These are phyloP conservation scores for Aspergillus sp. DNA, from an alignment of 2,329 filamentous ascomycete genomes.

Conservation along the genomic window DNA sequence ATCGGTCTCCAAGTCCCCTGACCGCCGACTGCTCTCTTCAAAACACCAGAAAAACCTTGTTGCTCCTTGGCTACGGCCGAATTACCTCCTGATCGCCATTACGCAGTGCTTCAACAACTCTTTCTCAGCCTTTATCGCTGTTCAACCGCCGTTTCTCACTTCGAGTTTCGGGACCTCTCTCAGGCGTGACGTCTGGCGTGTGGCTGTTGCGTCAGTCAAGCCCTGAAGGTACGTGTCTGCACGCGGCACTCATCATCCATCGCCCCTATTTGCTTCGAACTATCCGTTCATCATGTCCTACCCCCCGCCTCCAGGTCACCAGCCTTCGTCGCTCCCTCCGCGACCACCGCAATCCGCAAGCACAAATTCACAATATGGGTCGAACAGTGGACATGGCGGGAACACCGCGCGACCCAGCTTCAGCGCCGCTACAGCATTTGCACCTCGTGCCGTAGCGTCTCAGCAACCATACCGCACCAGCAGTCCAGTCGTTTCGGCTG, in stretches of 20 bases:
- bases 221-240: slow-evolving; percentile 45
- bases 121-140: neutral
- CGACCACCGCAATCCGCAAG: slow-evolving; percentile 66
- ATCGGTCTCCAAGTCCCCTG: no score
- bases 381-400: slow-evolving; percentile 33
- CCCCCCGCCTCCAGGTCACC: slow-evolving; percentile 76
- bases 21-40: no score
- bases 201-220: slow-evolving; percentile 35
- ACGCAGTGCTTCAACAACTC: neutral
- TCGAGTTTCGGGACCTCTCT: slow-evolving; percentile 21
- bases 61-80: no score
- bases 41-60: no score
- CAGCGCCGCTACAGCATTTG: slow-evolving; percentile 56
- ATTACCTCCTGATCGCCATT: no score
- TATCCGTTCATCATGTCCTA: slow-evolving; percentile 70
- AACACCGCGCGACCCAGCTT: slow-evolving; percentile 30
- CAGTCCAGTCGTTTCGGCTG: slow-evolving; percentile 36
- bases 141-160: neutral
- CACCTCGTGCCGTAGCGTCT: slow-evolving; percentile 58
- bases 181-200: slow-evolving; percentile 36
- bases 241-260: slow-evolving; percentile 30
- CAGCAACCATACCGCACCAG: slow-evolving; percentile 40
- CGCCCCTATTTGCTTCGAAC: slow-evolving; percentile 34
- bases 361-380: slow-evolving; percentile 34
- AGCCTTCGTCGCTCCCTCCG: slow-evolving; percentile 67